These are phyloP conservation scores for Pinus taeda DNA, from an alignment of 75 land plant genomes.

Conservation along the genomic window DNA sequence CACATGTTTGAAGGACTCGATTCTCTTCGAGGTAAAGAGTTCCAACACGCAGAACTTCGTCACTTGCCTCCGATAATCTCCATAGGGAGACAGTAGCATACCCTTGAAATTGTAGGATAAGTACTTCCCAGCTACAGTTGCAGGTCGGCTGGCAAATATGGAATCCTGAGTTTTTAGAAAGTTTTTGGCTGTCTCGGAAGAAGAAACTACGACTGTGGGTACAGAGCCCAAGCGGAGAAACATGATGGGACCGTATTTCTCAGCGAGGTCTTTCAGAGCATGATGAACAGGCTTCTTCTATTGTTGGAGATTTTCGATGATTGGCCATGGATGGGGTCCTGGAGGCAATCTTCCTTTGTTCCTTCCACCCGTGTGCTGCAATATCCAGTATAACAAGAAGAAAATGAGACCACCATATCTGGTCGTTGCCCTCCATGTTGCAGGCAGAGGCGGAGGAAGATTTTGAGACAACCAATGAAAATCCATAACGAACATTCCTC, in stretches of 20 bases:
- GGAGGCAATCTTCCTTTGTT: background rate
- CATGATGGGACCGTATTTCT: no score
- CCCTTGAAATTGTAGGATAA: slow-evolving; percentile 7
- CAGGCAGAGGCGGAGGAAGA: no score
- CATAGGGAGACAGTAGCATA: slow-evolving; percentile 12
- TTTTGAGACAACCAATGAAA: no score
- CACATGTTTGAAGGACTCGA: slow-evolving; percentile 3
- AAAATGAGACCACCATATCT: no score
- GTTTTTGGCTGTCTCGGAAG: slow-evolving; percentile 23
- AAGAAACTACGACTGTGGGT: slow-evolving; percentile 17
- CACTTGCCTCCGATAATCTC: slow-evolving; percentile 10
- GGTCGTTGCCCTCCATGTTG: no score
- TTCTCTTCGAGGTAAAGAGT: slow-evolving; percentile 9
- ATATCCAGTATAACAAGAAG: no score
- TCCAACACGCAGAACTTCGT: slow-evolving; percentile 17
- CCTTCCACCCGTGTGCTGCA: no score
- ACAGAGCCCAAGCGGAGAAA: background rate
- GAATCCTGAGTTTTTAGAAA: slow-evolving; percentile 25
- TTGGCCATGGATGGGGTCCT: slow-evolving; percentile 1
- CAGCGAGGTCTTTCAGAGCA: background rate
- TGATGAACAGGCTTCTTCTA: background rate
- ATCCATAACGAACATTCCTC: no score
- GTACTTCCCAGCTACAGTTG: slow-evolving; percentile 1
- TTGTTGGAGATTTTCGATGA: slow-evolving; percentile 9
- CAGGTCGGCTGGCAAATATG: slow-evolving; percentile 15